phyloP scores from a whole-genome alignment of 2,329 filamentous ascomycete genomes.

The Alternaria longipes region DNA sequence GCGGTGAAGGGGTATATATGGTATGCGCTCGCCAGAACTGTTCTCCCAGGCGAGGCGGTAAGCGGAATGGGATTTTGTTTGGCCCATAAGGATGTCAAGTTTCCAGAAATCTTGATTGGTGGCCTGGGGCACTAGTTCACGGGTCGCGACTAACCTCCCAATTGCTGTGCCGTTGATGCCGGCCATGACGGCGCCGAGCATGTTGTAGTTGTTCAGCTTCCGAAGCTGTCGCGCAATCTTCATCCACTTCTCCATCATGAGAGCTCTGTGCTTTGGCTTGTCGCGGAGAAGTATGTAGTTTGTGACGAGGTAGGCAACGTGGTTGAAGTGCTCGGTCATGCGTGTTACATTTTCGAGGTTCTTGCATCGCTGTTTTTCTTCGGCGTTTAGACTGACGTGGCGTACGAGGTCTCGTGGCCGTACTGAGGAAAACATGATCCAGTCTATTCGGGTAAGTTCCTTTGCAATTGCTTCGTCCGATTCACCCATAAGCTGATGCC shows the following conservation, averaged over 20 bases:
- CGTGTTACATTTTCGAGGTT: slow-evolving; percentile 87
- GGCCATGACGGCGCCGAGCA: slow-evolving; percentile 90
- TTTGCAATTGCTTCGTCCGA: slow-evolving; percentile 85
- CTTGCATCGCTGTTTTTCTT: slow-evolving; percentile 77
- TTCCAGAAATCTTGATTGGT: slow-evolving; percentile 86
- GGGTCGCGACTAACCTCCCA: slow-evolving; percentile 81
- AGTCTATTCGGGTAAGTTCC: slow-evolving; percentile 94
- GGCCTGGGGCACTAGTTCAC: slow-evolving; percentile 74
- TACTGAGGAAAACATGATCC: slow-evolving; percentile 97
- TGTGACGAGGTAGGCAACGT: slow-evolving; percentile 64
- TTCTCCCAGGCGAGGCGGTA: slow-evolving; percentile 99
- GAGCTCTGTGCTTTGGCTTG: slow-evolving; percentile 92
- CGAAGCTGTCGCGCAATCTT: slow-evolving; percentile 83
- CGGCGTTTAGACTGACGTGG: slow-evolving; percentile 79
- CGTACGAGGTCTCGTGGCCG: slow-evolving; percentile 91
- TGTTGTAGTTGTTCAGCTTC: slow-evolving; percentile 96
- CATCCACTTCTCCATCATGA: slow-evolving; percentile 96
- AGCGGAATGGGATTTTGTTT: slow-evolving; percentile 89
- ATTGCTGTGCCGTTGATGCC: slow-evolving; percentile 90
- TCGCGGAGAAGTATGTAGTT: slow-evolving; percentile 78
- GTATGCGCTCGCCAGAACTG: slow-evolving; percentile 86
- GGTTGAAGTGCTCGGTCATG: slow-evolving; percentile 85
- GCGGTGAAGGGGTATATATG: slow-evolving; percentile 88
- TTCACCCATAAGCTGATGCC: slow-evolving; percentile 88
- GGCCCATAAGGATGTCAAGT: slow-evolving; percentile 90